phyloP scores from a whole-genome alignment of 345 rosid genomes.

The Dipteronia sinensis region DNA sequence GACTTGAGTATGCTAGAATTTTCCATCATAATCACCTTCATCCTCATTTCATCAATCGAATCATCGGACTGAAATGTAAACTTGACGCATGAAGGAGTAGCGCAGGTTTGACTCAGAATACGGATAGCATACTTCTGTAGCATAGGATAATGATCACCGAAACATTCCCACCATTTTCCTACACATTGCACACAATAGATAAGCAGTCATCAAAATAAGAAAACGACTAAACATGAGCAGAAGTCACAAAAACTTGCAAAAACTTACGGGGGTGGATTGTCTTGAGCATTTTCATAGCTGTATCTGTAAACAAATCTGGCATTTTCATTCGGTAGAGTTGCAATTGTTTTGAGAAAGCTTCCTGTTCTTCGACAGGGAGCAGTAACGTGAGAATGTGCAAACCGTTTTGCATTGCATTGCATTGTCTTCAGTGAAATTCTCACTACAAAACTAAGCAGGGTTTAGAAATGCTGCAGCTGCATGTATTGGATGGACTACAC shows the following conservation, averaged over 20 bases:
- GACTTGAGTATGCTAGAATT: background rate
- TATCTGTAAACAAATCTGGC: background rate
- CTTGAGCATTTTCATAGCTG: background rate
- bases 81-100: background rate
- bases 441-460: background rate
- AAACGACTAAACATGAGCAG: background rate
- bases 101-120: conserved; percentile 23
- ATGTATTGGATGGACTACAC: conserved; percentile 16
- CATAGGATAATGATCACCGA: conserved; percentile 9
- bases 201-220: too few relatives aligned
- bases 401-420: conserved; percentile 14
- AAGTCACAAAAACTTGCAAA: background rate
- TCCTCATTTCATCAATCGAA: background rate
- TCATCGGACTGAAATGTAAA: background rate
- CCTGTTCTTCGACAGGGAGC: background rate
- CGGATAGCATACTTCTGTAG: conserved; percentile 8
- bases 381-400: background rate
- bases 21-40: conserved; percentile 3
- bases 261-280: conserved; percentile 2
- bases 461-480: conserved; percentile 20
- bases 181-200: background rate
- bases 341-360: background rate
- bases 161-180: conserved; percentile 24
- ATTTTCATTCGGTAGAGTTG: background rate
- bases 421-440: background rate